Evolutionary conservation across 2,329 filamentous ascomycete genomes (phyloP).

Genomic region (Orbilia oligospora): DNA sequence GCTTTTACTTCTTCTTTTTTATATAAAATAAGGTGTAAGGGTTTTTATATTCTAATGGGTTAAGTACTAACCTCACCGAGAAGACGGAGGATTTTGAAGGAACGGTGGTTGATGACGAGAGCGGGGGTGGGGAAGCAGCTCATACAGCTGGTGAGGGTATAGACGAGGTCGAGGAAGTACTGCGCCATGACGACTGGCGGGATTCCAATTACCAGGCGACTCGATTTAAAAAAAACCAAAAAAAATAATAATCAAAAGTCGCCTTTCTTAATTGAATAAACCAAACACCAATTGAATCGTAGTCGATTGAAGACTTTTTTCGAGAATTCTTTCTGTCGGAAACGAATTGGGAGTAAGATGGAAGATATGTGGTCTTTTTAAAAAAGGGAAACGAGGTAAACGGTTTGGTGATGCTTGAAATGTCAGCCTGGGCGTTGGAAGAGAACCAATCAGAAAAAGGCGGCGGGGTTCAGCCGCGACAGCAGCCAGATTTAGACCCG

Average conservation of each 20-base stretch:
- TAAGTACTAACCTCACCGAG: conserved; percentile 80
- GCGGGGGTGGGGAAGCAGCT: conserved; percentile 96
- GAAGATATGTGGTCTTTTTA: conserved; percentile 28
- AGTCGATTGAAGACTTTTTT: background rate
- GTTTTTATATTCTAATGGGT: too few species aligned
- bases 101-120: conserved; percentile 92
- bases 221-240: background rate
- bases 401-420: conserved; percentile 39
- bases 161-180: conserved; percentile 88
- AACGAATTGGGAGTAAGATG: background rate
- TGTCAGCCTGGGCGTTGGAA: conserved; percentile 48
- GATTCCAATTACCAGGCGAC: background rate
- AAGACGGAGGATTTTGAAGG: conserved; percentile 94
- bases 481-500: conserved; percentile 46
- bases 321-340: background rate
- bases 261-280: background rate
- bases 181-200: conserved; percentile 75
- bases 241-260: background rate
- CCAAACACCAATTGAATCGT: background rate
- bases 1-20: too few species aligned
- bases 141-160: conserved; percentile 93
- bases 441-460: conserved; percentile 30
- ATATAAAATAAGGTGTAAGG: background rate
- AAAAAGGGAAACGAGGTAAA: background rate
- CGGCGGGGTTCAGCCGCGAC: conserved; percentile 56